Conservation (phyloP, 768 basidiomycete genomes). For the Phlebiopsis gigantea region DNA sequence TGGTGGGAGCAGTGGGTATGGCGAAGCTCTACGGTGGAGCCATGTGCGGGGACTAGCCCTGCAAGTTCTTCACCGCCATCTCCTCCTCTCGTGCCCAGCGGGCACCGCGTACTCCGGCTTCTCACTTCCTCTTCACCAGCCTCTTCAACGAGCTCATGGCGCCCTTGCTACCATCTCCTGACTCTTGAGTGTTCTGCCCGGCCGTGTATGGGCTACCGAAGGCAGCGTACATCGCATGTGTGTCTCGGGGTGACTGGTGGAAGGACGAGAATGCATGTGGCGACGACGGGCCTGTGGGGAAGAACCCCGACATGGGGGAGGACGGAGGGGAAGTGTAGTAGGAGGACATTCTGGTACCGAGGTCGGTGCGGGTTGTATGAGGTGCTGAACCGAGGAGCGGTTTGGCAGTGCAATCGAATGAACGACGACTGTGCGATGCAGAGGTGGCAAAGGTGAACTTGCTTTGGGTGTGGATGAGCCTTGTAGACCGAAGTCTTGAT, state of each 20-base stretch:
- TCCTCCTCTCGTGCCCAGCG: background rate
- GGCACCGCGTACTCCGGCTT: background rate
- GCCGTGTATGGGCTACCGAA: slow-evolving; percentile 15
- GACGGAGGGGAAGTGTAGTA: slow-evolving; percentile 23
- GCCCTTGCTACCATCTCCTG: slow-evolving; percentile 4
- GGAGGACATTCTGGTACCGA: slow-evolving; percentile 23
- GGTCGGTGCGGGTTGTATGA: no score
- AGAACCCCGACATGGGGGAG: slow-evolving; percentile 25
- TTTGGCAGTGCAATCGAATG: slow-evolving; percentile 1
- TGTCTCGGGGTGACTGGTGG: slow-evolving; percentile 29
- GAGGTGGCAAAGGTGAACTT: background rate
- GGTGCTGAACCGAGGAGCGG: background rate
- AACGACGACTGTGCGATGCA: slow-evolving; percentile 9
- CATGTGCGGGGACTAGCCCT: background rate
- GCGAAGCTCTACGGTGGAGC: background rate
- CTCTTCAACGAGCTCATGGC: slow-evolving; percentile 5
- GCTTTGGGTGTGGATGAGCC: slow-evolving; percentile 1
- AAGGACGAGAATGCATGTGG: slow-evolving; percentile 32
- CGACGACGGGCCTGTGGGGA: slow-evolving; percentile 28
- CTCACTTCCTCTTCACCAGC: slow-evolving; percentile 10
- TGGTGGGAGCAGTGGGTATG: background rate
- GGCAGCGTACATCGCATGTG: slow-evolving; percentile 27
- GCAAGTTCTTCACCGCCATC: background rate
- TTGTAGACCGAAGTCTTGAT: slow-evolving; percentile 7
- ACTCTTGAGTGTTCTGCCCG: background rate